Percentiles rank a stretch among this genome's conserved stretches.
Conservation (phyloP, 228 moss, liverwort and hornwort species). For the Sphagnum fallax region DNA sequence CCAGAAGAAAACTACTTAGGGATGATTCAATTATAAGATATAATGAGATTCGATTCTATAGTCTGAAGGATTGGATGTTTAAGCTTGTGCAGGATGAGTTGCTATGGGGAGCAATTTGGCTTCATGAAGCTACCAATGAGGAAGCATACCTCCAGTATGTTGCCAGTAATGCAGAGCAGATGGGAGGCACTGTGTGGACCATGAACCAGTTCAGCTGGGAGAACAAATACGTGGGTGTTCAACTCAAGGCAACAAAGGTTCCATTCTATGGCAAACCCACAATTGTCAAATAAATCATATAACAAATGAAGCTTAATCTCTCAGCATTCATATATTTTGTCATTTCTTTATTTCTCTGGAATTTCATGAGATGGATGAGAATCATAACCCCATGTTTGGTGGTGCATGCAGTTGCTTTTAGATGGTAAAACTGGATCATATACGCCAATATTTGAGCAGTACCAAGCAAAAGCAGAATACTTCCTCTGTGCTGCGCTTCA, state of each 20-base stretch:
- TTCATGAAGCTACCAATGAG: constrained; percentile 16
- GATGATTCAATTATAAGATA: background rate
- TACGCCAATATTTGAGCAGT: constrained; percentile 35
- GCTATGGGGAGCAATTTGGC: constrained; percentile 21
- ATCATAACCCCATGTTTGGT: too few species aligned
- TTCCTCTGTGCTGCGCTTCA: constrained; percentile 65
- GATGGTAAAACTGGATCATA: constrained; percentile 50
- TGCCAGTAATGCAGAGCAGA: constrained; percentile 1
- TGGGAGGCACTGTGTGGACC: constrained; percentile 16
- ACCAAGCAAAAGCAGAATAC: constrained; percentile 65
- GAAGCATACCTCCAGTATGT: constrained; percentile 11
- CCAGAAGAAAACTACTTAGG: background rate
- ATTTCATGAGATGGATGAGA: too few species aligned
- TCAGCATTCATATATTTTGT: too few species aligned
- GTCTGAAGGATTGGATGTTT: background rate
- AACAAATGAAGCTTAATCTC: too few species aligned
- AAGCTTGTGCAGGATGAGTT: constrained; percentile 11
- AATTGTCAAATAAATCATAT: too few species aligned
- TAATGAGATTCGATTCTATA: background rate
- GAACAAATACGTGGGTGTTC: constrained; percentile 19
- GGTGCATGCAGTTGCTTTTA: constrained; percentile 36
- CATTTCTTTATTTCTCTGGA: too few species aligned
- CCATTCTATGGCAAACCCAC: background rate
- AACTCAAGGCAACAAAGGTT: constrained; percentile 19
- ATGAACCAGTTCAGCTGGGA: constrained; percentile 28